phyloP scores from a whole-genome alignment of 148 eudicot species.

The Nepenthes gracilis region DNA sequence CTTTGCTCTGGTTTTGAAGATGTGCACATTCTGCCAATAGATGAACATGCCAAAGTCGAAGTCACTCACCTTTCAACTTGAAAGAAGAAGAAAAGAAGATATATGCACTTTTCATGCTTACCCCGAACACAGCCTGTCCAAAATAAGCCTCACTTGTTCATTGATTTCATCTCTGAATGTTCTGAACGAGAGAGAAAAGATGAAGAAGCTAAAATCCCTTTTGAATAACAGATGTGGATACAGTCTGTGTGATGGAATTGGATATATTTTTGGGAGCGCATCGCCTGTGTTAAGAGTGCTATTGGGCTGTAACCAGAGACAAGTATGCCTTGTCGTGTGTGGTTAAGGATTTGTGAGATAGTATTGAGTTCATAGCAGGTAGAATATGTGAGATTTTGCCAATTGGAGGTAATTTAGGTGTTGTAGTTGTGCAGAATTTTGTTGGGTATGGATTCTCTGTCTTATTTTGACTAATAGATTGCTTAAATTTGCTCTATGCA shows the following conservation, averaged over 20 bases:
- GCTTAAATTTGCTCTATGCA: constrained; percentile 47
- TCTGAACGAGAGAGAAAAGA: constrained; percentile 1
- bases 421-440: constrained; percentile 48
- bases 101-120: neutral
- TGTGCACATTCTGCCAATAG: neutral
- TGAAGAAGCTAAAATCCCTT: constrained; percentile 22
- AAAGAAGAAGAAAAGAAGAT: neutral
- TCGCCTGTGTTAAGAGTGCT: constrained; percentile 41
- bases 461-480: constrained; percentile 30
- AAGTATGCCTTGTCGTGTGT: constrained; percentile 42
- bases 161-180: neutral
- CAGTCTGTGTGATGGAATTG: constrained; percentile 50
- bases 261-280: constrained; percentile 55
- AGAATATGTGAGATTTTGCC: constrained; percentile 38
- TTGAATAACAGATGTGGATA: constrained; percentile 55
- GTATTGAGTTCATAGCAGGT: constrained; percentile 46
- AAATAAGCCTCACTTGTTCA: neutral
- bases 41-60: neutral
- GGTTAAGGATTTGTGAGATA: constrained; percentile 54
- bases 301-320: constrained; percentile 48
- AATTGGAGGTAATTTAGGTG: constrained; percentile 29
- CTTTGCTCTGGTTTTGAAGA: no score
- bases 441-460: constrained; percentile 53
- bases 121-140: neutral
- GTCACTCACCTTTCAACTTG: neutral